Conservation (phyloP, 2,329 filamentous ascomycete genomes). For the Diaporthe caulivora region DNA sequence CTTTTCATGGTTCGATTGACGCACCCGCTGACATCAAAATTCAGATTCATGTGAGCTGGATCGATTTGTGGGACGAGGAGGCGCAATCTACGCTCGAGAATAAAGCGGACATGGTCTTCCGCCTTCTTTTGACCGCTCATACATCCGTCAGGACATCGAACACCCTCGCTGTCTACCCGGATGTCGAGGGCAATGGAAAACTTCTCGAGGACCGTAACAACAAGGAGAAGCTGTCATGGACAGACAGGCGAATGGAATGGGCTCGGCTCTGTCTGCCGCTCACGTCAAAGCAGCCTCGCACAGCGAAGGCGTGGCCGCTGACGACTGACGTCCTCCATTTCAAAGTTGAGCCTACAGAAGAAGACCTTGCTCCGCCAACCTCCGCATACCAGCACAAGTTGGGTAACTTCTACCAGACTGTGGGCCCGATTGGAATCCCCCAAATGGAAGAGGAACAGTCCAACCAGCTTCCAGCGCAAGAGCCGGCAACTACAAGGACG, state of each 20-base stretch:
- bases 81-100: constrained; percentile 51
- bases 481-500: constrained; percentile 4
- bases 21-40: constrained; percentile 33
- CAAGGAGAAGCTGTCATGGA: constrained; percentile 52
- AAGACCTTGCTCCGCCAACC: constrained; percentile 32
- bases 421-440: constrained; percentile 23
- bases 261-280: constrained; percentile 44
- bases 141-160: constrained; percentile 42
- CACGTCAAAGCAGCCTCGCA: neutral
- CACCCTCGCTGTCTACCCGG: constrained; percentile 41
- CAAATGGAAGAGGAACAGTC: neutral
- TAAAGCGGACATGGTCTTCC: constrained; percentile 57
- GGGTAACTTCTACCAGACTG: neutral
- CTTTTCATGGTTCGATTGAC: neutral
- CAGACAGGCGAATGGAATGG: constrained; percentile 50
- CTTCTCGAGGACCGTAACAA: constrained; percentile 48
- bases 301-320: constrained; percentile 8
- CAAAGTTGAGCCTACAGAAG: constrained; percentile 22
- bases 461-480: neutral
- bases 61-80: constrained; percentile 46
- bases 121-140: constrained; percentile 56
- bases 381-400: constrained; percentile 19
- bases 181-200: constrained; percentile 42
- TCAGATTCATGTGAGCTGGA: constrained; percentile 56
- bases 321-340: constrained; percentile 30